Conservation (phyloP, 345 rosid species). For the Salix viminalis region DNA sequence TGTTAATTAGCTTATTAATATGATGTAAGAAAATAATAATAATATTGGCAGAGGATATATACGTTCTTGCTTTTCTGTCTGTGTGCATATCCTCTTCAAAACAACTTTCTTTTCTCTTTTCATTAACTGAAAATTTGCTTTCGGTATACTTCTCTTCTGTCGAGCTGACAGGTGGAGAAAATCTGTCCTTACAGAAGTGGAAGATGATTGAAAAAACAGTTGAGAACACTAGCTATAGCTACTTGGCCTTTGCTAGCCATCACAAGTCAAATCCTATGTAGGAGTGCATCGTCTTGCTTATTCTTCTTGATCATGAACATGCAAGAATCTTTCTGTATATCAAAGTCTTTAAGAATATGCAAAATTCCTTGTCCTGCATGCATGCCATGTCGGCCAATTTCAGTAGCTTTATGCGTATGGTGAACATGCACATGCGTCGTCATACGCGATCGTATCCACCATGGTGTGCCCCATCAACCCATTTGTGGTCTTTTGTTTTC, state of each 20-base stretch:
- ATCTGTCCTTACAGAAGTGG: conserved; percentile 7
- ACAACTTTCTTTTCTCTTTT: neutral
- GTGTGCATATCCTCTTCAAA: neutral
- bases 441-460: neutral
- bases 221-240: neutral
- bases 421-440: neutral
- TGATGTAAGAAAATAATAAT: neutral
- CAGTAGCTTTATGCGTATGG: neutral
- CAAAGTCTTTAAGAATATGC: conserved; percentile 5
- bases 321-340: conserved; percentile 2
- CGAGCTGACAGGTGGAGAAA: neutral
- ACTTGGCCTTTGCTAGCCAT: neutral
- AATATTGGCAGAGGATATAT: neutral
- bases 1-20: neutral
- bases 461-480: neutral
- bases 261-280: neutral
- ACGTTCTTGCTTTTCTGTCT: neutral
- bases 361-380: conserved; percentile 16
- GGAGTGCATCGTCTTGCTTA: neutral
- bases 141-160: neutral
- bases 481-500: neutral
- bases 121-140: neutral
- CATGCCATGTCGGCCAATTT: conserved; percentile 21
- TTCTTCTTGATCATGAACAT: conserved; percentile 3
- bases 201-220: neutral